Evolutionary conservation across 345 rosid genomes (phyloP), one percentile per base, ranked within the genome.

Genomic region (Streptanthus diversifolius): DNA sequence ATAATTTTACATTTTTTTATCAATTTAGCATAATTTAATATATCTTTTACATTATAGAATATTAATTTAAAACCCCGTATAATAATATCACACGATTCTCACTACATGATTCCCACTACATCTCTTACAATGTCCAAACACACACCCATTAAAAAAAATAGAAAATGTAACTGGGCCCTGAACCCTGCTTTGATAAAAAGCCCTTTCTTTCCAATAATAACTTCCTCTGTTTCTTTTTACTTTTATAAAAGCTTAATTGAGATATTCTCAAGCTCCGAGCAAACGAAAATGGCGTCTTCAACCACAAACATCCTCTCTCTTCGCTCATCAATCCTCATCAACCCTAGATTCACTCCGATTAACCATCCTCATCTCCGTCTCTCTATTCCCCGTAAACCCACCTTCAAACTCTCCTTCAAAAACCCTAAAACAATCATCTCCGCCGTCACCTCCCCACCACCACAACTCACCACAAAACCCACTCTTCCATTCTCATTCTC

Each of bases 361-460:
- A 32, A 43, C 53, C 55, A 14, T 45, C 70, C 29, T 57, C 22
- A 15, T 58, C 29, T 35, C 29, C 25, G 48, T 44, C 25, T 47
- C 30, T 73, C 71, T 36, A 25, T 68, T 25, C 51, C 69, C 10
- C 41, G 33, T 21, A 45, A 66, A 66, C 59, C 69, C 58, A 21
- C 17, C 30, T 65, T 63, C 71, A 62, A 29, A 14, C 54, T 52
- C 57, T 78, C 29, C 30, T 48, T 47, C 68, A 41, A 21, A 3
- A 71, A 57, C 63, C 67, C 48, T 41, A 71, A 33, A 71, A 12
- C 66, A 62, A 39, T 49, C 66, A 57, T 77, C 60, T 48, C 71
- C 47, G 78, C 75, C 71, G 66, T 66, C 32, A 21, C 71, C 19
- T 41, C 73, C 43, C 24, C 84, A 33, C 39, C 82, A 14, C 68